A percentile compares a stretch with the other conserved stretches of the same genome.
Conservation (phyloP, 176 grass and related monocot genomes). For the Juncus effusus region DNA sequence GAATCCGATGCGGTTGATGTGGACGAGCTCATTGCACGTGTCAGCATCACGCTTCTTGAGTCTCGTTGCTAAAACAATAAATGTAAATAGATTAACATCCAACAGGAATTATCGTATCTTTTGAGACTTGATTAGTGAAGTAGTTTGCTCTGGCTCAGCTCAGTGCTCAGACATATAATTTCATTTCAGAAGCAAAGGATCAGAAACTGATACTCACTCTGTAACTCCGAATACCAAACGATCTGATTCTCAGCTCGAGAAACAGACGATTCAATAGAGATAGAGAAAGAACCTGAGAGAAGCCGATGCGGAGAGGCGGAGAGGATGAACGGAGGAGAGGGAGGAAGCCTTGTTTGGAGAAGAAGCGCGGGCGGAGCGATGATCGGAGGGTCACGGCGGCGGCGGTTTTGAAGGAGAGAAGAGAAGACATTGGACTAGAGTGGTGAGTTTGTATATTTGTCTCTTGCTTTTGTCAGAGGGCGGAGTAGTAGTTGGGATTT, state of each 20-base stretch:
- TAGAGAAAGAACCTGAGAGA: conserved; percentile 27
- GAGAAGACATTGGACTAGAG: conserved; percentile 18
- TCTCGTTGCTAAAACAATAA: neutral
- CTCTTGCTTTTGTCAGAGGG: neutral
- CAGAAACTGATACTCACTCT: too few relatives aligned
- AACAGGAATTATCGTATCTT: too few relatives aligned
- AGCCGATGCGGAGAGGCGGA: neutral
- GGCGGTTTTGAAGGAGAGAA: conserved; percentile 16
- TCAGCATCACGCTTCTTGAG: neutral
- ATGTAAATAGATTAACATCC: too few relatives aligned
- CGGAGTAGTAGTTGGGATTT: neutral
- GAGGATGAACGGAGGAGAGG: conserved; percentile 9
- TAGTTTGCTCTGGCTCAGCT: too few relatives aligned
- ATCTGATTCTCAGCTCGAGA: too few relatives aligned
- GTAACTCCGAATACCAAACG: too few relatives aligned
- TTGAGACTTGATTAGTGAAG: too few relatives aligned
- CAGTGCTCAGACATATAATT: too few relatives aligned
- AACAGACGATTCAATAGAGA: neutral
- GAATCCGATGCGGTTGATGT: conserved; percentile 19
- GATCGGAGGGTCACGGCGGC: conserved; percentile 4
- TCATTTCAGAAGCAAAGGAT: too few relatives aligned
- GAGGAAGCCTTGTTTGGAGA: too few relatives aligned
- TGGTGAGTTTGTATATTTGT: neutral
- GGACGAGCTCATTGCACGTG: conserved; percentile 27
- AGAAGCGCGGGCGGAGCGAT: neutral